Conservation (phyloP, 148 eudicot species). For the Heliosperma pusillum region DNA sequence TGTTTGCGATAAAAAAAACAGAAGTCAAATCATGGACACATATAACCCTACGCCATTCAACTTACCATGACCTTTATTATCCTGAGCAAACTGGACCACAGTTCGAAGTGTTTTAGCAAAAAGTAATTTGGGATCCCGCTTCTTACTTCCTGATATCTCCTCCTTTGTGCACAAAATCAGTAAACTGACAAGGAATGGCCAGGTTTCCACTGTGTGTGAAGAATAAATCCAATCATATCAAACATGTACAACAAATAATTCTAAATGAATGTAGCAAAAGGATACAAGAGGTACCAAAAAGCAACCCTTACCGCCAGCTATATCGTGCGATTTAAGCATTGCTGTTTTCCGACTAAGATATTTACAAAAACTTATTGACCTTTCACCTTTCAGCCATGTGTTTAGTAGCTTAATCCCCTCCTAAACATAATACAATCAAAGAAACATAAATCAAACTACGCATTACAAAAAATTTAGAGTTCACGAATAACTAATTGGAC, state of each 20-base stretch:
- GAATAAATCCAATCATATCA: background rate
- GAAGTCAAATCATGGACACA: background rate
- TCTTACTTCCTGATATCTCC: conserved; percentile 80
- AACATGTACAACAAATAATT: background rate
- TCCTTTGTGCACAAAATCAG: conserved; percentile 51
- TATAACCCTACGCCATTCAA: conserved; percentile 18
- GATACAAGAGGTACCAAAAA: background rate
- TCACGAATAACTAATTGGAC: background rate
- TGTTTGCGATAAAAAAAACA: background rate
- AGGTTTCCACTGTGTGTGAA: conserved; percentile 64
- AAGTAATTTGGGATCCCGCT: conserved; percentile 60
- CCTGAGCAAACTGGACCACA: conserved; percentile 76
- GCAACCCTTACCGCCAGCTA: conserved; percentile 63
- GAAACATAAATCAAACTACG: background rate
- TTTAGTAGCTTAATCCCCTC: conserved; percentile 83
- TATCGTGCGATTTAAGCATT: conserved; percentile 50
- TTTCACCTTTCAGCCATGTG: conserved; percentile 84
- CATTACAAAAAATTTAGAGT: background rate
- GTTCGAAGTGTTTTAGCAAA: conserved; percentile 81
- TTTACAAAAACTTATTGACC: conserved; percentile 60
- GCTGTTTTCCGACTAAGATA: conserved; percentile 58
- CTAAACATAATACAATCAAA: conserved; percentile 33
- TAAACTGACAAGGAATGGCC: conserved; percentile 80
- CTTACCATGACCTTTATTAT: conserved; percentile 52
- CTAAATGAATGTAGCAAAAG: background rate